Conservation (phyloP, 805 yeast genomes). For the Candida morakotiae region DNA sequence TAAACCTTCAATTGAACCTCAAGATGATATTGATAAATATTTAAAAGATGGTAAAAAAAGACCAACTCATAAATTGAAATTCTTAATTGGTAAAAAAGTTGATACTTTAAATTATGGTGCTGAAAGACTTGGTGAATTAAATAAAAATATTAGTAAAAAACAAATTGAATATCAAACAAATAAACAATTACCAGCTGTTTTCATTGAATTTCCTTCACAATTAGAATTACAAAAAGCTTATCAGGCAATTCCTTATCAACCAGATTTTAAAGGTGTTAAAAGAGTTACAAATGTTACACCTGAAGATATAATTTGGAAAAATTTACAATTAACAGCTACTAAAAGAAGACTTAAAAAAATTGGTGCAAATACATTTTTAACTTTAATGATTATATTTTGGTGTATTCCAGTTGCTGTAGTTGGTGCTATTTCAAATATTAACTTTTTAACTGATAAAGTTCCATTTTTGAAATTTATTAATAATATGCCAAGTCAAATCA, state of each 20-base stretch:
- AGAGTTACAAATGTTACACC: conserved; percentile 67
- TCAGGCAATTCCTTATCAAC: conserved; percentile 68
- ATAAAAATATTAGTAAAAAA: conserved; percentile 54
- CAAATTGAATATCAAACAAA: conserved; percentile 53
- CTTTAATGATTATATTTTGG: conserved; percentile 62
- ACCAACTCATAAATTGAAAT: conserved; percentile 75
- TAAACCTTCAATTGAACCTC: conserved; percentile 51
- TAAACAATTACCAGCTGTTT: conserved; percentile 62
- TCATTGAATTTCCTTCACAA: conserved; percentile 78
- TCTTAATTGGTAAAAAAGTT: conserved; percentile 77
- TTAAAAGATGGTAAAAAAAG: conserved; percentile 66
- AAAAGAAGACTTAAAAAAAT: conserved; percentile 54
- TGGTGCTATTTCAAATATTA: conserved; percentile 67
- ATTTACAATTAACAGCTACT: conserved; percentile 54
- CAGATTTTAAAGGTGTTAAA: conserved; percentile 43
- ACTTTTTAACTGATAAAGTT: conserved; percentile 50
- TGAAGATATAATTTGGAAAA: conserved; percentile 81
- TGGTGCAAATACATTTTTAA: conserved; percentile 60
- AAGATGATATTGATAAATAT: conserved; percentile 55
- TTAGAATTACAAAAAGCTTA: conserved; percentile 84
- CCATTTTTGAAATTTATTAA: conserved; percentile 55
- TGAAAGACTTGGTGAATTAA: conserved; percentile 64
- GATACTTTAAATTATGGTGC: conserved; percentile 74
- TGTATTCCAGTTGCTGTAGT: conserved; percentile 76
- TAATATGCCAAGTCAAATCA: conserved; percentile 46